Base-by-base conservation (phyloP, 139 green algal genomes). In the Pleodorina starrii region DNA sequence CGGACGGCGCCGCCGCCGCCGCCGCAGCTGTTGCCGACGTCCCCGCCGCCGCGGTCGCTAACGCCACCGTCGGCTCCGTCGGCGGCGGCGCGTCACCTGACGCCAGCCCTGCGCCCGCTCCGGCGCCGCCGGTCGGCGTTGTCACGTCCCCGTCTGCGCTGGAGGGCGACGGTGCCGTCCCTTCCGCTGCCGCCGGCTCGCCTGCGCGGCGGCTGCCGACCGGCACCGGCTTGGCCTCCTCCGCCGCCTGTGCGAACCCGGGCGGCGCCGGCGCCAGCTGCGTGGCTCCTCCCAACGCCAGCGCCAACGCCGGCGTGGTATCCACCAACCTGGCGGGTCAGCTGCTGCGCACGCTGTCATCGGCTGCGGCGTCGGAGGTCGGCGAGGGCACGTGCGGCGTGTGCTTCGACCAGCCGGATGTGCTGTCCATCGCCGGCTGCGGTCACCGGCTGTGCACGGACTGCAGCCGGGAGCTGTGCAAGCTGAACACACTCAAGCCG, bases 381-480 rank as follows among this genome's bases (percentile, higher is more conserved):
- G 69, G 80, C 42, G 88, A 91, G 23, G 72, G 78, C 36, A 25
- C 51, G 59, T 91, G 88, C 57, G 88, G 88, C 42, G 80, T 94
- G 86, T 94, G 91, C 63, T 91, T 92, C 78, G 91, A 94, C 84
- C 73, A 78, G 35, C 38, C 63, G 32, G 78, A 86, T 9, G 72
- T 74, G 5, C 84, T 92, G 5, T 48, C 7, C 21, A 71, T 94
- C 42, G 40, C 54, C 50, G 10, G n/a, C 29, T 89, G 84, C 83
- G 43, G 69, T 6, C 82, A 90, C 63, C 40, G 66, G 38, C 83
- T 92, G 63, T 87, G 83, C 50, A 59, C 60, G 12, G 80, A 72
- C 35, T 94, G 92, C 73, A 87, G 84, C 79, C 73, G 54, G 16
- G 92, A 94, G 71, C 86, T 94, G 60, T 89, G 89, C 85, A 88